Percentiles rank a stretch among this genome's conserved stretches.
Conservation (phyloP, 495 filamentous ascomycete species). For the Viridothelium virens region DNA sequence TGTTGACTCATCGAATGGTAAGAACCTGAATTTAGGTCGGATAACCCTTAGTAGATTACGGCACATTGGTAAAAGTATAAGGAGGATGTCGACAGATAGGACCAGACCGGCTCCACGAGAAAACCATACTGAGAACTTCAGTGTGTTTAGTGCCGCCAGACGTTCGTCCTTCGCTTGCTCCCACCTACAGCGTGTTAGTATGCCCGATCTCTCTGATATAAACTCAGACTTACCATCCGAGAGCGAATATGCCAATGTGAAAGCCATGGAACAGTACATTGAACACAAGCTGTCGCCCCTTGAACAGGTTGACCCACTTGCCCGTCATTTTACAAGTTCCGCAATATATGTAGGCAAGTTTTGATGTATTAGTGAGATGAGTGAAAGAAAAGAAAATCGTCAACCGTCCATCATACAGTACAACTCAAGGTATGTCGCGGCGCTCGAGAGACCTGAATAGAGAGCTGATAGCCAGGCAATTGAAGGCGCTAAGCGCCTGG, state of each 20-base stretch:
- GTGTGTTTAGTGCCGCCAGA: slow-evolving; percentile 68
- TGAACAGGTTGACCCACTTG: slow-evolving; percentile 14
- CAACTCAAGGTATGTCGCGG: not conserved
- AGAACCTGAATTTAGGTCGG: slow-evolving; percentile 76
- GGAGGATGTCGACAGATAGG: slow-evolving; percentile 69
- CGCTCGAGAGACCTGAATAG: not conserved
- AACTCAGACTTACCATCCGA: slow-evolving; percentile 67
- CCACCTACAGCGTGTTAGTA: slow-evolving; percentile 50
- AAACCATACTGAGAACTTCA: slow-evolving; percentile 87
- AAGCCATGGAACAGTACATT: slow-evolving; percentile 77
- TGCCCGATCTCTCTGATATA: not conserved
- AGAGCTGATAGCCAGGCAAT: not conserved
- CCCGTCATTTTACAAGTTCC: not conserved
- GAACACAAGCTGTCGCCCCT: slow-evolving; percentile 41
- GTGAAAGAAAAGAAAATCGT: not conserved
- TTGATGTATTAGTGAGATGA: not conserved
- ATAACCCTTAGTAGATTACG: slow-evolving; percentile 75
- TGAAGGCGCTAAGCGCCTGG: slow-evolving; percentile 1
- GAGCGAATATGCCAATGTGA: slow-evolving; percentile 72
- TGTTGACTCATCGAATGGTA: slow-evolving; percentile 88
- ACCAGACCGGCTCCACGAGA: slow-evolving; percentile 85
- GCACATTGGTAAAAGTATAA: slow-evolving; percentile 93
- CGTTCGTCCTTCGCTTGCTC: slow-evolving; percentile 59
- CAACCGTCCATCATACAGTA: slow-evolving; percentile 7
- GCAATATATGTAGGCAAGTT: not conserved